These are phyloP conservation scores for Verticillium dahliae DNA, from an alignment of 2,329 filamentous ascomycete species.

Conservation along the genomic window DNA sequence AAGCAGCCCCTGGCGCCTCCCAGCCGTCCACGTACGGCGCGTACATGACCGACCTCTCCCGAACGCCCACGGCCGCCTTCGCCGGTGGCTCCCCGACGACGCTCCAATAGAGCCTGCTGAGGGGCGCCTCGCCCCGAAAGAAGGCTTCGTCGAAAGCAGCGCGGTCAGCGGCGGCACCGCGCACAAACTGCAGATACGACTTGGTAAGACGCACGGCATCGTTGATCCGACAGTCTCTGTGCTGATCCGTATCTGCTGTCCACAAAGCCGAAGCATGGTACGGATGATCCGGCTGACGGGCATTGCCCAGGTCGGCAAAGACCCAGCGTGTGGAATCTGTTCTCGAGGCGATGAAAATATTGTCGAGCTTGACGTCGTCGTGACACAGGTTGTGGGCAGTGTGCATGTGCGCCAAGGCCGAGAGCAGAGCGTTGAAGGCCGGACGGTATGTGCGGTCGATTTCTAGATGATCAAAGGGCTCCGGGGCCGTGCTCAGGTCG, in stretches of 20 bases:
- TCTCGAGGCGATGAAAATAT: slow-evolving; percentile 19
- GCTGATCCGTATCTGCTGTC: slow-evolving; percentile 19
- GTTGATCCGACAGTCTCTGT: slow-evolving; percentile 23
- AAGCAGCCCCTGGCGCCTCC: slow-evolving; percentile 4
- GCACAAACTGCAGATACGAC: slow-evolving; percentile 21
- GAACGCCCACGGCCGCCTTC: not conserved
- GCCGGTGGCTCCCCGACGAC: not conserved
- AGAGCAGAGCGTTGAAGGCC: slow-evolving; percentile 20
- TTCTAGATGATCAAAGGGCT: slow-evolving; percentile 14
- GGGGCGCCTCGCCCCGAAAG: slow-evolving; percentile 14
- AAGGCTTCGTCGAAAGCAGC: slow-evolving; percentile 18
- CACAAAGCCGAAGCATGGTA: slow-evolving; percentile 23
- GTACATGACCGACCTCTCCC: slow-evolving; percentile 4
- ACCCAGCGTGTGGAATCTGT: slow-evolving; percentile 17
- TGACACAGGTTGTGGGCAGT: slow-evolving; percentile 18
- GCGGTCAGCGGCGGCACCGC: slow-evolving; percentile 12
- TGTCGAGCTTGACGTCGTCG: slow-evolving; percentile 25
- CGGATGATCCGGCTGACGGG: slow-evolving; percentile 18
- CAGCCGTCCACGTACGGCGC: slow-evolving; percentile 2
- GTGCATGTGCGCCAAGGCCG: slow-evolving; percentile 19
- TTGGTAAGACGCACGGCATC: slow-evolving; percentile 23
- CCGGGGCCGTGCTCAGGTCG: slow-evolving; percentile 11
- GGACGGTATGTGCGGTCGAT: slow-evolving; percentile 21
- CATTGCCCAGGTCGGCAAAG: slow-evolving; percentile 24
- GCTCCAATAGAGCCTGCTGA: slow-evolving; percentile 20